Evolutionary conservation across 805 yeast species (phyloP).

Genomic region (Saccharomycopsis fodiens): DNA sequence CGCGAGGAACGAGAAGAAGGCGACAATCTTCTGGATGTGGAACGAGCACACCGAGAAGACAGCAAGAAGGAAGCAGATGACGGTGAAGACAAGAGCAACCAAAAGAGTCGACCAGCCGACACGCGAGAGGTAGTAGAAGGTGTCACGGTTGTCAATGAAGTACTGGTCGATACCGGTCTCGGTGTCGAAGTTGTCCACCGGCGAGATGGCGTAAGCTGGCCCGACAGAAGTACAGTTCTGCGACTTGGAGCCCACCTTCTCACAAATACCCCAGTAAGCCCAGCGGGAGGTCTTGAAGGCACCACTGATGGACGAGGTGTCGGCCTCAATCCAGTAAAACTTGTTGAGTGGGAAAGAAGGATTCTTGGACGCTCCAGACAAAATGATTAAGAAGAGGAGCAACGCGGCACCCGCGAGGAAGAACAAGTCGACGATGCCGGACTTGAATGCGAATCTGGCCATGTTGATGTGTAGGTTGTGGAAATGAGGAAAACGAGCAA

Average conservation of each 20-base stretch:
- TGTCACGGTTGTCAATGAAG: constrained; percentile 40
- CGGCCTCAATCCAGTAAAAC: constrained; percentile 76
- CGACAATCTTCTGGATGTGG: constrained; percentile 46
- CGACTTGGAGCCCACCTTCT: constrained; percentile 36
- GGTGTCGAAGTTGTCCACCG: constrained; percentile 63
- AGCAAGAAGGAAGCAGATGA: constrained; percentile 50
- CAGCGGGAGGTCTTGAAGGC: constrained; percentile 51
- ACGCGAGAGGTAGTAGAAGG: constrained; percentile 60
- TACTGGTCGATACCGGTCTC: constrained; percentile 24
- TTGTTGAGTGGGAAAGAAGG: constrained; percentile 45
- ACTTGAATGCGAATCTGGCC: constrained; percentile 9
- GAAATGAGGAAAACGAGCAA: background rate
- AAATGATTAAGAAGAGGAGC: constrained; percentile 47
- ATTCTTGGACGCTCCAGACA: constrained; percentile 53
- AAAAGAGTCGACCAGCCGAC: constrained; percentile 59
- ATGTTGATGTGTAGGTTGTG: background rate
- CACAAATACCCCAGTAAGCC: constrained; percentile 70
- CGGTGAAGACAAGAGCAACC: constrained; percentile 52
- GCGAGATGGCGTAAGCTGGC: constrained; percentile 85
- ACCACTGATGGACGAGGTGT: constrained; percentile 46
- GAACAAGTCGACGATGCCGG: constrained; percentile 13
- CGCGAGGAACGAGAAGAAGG: constrained; percentile 26
- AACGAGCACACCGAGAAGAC: constrained; percentile 49
- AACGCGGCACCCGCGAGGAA: constrained; percentile 27
- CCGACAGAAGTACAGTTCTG: constrained; percentile 41